Evolutionary conservation across 805 yeast species (phyloP).

Genomic region (Candida silvatica): DNA sequence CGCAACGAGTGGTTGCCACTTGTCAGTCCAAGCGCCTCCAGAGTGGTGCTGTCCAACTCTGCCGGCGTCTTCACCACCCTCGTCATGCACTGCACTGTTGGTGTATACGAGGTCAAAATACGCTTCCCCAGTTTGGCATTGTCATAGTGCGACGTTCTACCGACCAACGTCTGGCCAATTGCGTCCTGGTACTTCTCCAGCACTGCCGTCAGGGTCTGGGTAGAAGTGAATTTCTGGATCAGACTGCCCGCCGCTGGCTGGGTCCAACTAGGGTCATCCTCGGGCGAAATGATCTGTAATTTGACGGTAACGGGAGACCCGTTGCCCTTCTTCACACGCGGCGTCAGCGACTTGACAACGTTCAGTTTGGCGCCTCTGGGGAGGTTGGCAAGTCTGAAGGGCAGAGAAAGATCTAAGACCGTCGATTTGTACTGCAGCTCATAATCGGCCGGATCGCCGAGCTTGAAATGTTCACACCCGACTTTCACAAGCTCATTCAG

Average conservation of each 20-base stretch:
- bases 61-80: slow-evolving; percentile 1
- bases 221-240: slow-evolving; percentile 1
- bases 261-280: slow-evolving; percentile 3
- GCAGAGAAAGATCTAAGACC: slow-evolving; percentile 27
- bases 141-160: slow-evolving; percentile 3
- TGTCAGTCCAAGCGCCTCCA: slow-evolving; percentile 4
- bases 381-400: slow-evolving; percentile 33
- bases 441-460: slow-evolving; percentile 11
- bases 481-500: slow-evolving; percentile 28
- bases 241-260: not conserved
- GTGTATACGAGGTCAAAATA: not conserved
- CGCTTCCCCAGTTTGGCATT: slow-evolving; percentile 2
- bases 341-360: not conserved
- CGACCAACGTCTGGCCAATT: not conserved
- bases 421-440: not conserved
- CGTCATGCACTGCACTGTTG: slow-evolving; percentile 5
- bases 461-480: slow-evolving; percentile 29
- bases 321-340: not conserved
- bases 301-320: slow-evolving; percentile 4
- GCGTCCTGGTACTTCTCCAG: slow-evolving; percentile 2
- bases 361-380: slow-evolving; percentile 35
- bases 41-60: slow-evolving; percentile 1
- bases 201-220: not conserved
- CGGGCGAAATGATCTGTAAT: slow-evolving; percentile 7
- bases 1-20: slow-evolving; percentile 21